Conservation (phyloP, 331 rosid genomes). For the Acacia concinna region DNA sequence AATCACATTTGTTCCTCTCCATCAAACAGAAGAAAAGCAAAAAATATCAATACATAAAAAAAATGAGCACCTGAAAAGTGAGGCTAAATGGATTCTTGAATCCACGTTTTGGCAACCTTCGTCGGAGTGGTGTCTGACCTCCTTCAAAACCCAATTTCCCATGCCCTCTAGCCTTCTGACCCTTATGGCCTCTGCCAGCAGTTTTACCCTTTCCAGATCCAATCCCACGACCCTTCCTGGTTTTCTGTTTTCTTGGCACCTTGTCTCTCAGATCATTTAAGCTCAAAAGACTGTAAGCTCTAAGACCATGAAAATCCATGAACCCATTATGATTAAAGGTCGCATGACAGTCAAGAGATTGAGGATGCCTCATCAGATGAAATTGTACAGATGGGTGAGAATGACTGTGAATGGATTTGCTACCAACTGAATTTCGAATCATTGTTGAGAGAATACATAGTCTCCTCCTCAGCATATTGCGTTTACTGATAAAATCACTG, state of each 20-base stretch:
- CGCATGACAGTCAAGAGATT: constrained; percentile 7
- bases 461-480: constrained; percentile 47
- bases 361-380: constrained; percentile 30
- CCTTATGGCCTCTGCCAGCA: constrained; percentile 95
- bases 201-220: constrained; percentile 98
- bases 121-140: constrained; percentile 93
- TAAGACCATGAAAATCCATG: constrained; percentile 38
- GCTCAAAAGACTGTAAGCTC: constrained; percentile 82
- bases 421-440: constrained; percentile 30
- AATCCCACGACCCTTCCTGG: constrained; percentile 94
- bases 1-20: background rate
- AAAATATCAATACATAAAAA: background rate
- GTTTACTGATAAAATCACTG: background rate
- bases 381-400: constrained; percentile 22
- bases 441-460: constrained; percentile 40
- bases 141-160: constrained; percentile 96
- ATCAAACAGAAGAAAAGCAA: constrained; percentile 11
- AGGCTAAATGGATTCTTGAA: constrained; percentile 86
- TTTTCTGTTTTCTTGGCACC: constrained; percentile 86
- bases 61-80: constrained; percentile 72
- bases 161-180: constrained; percentile 83
- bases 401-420: constrained; percentile 21
- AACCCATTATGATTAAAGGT: constrained; percentile 18
- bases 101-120: constrained; percentile 88
- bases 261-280: constrained; percentile 83